Conservation (phyloP, 306 rosid genomes). For the Cicer cuneatum region DNA sequence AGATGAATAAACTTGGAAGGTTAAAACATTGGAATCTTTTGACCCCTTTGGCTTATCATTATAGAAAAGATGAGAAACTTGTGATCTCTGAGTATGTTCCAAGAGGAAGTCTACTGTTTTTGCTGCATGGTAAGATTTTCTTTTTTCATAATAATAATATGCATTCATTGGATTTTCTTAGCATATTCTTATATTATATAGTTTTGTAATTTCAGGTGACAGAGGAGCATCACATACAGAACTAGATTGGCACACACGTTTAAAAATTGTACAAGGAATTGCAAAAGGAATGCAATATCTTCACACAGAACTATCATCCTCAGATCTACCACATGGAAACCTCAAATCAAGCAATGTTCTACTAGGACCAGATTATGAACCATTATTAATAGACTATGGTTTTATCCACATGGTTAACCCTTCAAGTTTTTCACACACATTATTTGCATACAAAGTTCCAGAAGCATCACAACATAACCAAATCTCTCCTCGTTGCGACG, state of each 20-base stretch:
- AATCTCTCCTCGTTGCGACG: conserved; percentile 67
- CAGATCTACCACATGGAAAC: conserved; percentile 80
- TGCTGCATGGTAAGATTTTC: conserved; percentile 62
- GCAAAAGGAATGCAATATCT: conserved; percentile 70
- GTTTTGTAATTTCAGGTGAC: conserved; percentile 59
- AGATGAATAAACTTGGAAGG: conserved; percentile 56
- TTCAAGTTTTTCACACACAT: conserved; percentile 45
- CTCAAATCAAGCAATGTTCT: conserved; percentile 84
- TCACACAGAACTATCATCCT: conserved; percentile 49
- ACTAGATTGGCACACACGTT: conserved; percentile 68
- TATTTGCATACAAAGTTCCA: conserved; percentile 73
- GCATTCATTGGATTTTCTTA: no score
- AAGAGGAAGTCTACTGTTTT: conserved; percentile 60
- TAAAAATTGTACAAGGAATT: conserved; percentile 71
- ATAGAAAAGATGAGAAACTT: conserved; percentile 69
- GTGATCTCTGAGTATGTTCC: conserved; percentile 70
- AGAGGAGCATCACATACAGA: conserved; percentile 63
- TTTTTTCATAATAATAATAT: not conserved
- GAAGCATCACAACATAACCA: conserved; percentile 55
- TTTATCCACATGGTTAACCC: conserved; percentile 54
- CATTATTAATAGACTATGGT: conserved; percentile 70
- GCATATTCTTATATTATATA: not conserved
- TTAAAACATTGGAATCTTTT: conserved; percentile 63
- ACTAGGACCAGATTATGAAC: conserved; percentile 62
- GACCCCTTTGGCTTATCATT: conserved; percentile 78